Base-by-base conservation (phyloP, 306 rosid genomes). In the Begonia loranthoides region DNA sequence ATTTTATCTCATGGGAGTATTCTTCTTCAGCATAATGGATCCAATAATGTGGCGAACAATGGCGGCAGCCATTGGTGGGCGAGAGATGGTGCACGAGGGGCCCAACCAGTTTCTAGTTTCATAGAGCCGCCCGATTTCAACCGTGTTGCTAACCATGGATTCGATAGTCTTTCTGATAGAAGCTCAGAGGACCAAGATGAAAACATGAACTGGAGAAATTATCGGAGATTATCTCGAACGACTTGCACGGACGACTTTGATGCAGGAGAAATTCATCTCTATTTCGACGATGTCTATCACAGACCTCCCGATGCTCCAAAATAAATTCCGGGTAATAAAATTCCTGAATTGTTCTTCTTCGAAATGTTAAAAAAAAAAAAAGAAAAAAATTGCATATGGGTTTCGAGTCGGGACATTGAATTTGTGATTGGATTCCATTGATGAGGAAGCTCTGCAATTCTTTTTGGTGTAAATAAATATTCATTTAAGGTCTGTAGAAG, bases 111-210 rank as follows among this genome's bases (percentile, higher is more conserved):
- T 58, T 55, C 83, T 40, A 90, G 99, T 73, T 82, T 90, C 63
- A 69, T 78, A 13, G 95, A 90, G 70, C 99, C 94, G 51, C 99
- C 95, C 2, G 79, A 73, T 64, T 86, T 82, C 73, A 66, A 65
- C 58, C 47, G 52, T 12, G 52, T 50, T 53, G 11, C 76, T 10
- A 57, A 43, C 22, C 59, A 68, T 56, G 47, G 51, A 53, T 2
- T 68, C 21, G 82, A 67, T 14, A 68, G 51, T 15, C 62, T 74
- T 50, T 85, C 92, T n/a, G 86, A 80, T 14, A 72, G 69, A 74
- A 75, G 72, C 61, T 66, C 66, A 3, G 85, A 80, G 70, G 92
- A 76, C 64, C 82, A 47, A 12, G 81, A 62, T 13, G 71, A 74
- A 19, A 62, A 43, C 55, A 50, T 73, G 60, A 67, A 74, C 57